phyloP scores from a whole-genome alignment of 2,329 filamentous ascomycete species.

The Botrytis porri region DNA sequence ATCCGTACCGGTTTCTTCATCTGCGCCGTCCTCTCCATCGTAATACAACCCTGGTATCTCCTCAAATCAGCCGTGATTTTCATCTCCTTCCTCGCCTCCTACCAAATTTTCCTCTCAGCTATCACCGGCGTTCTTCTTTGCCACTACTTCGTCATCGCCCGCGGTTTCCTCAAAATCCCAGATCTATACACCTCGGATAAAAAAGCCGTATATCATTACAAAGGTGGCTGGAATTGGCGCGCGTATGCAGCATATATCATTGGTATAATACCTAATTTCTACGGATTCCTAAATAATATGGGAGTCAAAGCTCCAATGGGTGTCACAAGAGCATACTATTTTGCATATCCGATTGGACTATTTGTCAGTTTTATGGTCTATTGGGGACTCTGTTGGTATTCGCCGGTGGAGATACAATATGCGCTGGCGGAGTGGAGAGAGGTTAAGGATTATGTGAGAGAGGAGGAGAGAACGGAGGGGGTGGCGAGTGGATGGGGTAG shows the following conservation, averaged over 20 bases:
- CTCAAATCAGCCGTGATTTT: constrained; percentile 40
- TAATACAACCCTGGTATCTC: constrained; percentile 43
- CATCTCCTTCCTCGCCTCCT: constrained; percentile 43
- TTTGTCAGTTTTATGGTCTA: constrained; percentile 41
- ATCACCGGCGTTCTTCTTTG: constrained; percentile 45
- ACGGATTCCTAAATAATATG: constrained; percentile 44
- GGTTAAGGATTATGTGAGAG: constrained; percentile 39
- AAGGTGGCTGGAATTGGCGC: constrained; percentile 40
- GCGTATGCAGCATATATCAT: constrained; percentile 40
- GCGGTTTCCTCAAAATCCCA: constrained; percentile 40
- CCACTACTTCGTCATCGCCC: constrained; percentile 44
- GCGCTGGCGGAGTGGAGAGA: constrained; percentile 37
- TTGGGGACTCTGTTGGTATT: constrained; percentile 28
- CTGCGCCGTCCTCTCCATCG: constrained; percentile 39
- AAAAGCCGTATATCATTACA: constrained; percentile 38
- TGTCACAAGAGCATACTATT: constrained; percentile 50
- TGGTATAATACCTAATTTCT: constrained; percentile 43
- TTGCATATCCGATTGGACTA: constrained; percentile 54
- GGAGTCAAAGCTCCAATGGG: constrained; percentile 40
- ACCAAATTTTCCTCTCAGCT: constrained; percentile 44
- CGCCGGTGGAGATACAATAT: constrained; percentile 27
- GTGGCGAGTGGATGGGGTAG: not conserved
- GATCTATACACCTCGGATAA: constrained; percentile 39
- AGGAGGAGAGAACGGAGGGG: constrained; percentile 26
- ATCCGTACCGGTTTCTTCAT: constrained; percentile 43